A percentile compares a stretch with the other conserved stretches of the same genome.
Evolutionary conservation across 805 yeast species (phyloP).

Genomic region (Middelhovenomyces tepae): DNA sequence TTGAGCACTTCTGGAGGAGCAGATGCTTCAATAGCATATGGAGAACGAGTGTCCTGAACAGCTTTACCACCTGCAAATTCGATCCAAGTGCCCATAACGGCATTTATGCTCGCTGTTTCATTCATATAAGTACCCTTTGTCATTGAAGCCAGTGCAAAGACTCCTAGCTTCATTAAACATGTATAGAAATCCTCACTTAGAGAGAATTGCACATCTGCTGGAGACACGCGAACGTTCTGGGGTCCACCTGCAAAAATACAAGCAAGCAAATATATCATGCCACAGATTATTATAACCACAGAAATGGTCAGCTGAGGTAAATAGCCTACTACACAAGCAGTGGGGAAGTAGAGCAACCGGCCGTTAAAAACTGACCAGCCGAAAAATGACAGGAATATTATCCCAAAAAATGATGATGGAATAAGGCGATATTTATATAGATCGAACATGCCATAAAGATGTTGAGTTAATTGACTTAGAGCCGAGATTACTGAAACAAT

Average conservation of each 20-base stretch:
- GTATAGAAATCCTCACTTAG: constrained; percentile 59
- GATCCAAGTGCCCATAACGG: constrained; percentile 50
- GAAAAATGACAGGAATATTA: constrained; percentile 42
- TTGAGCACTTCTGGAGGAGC: too few relatives aligned
- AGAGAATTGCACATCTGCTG: constrained; percentile 25
- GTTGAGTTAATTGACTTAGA: constrained; percentile 51
- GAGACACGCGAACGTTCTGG: constrained; percentile 32
- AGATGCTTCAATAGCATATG: too few relatives aligned
- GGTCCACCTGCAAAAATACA: constrained; percentile 45
- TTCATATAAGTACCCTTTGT: constrained; percentile 57
- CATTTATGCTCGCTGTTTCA: constrained; percentile 41
- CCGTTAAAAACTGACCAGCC: constrained; percentile 34
- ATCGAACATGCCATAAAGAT: constrained; percentile 50
- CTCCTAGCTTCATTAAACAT: constrained; percentile 49
- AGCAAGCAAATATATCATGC: constrained; percentile 48
- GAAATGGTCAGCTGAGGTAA: constrained; percentile 57
- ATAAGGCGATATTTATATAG: constrained; percentile 48
- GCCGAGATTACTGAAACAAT: constrained; percentile 48
- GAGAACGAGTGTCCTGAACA: too few relatives aligned
- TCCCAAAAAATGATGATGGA: constrained; percentile 54
- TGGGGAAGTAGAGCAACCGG: constrained; percentile 41
- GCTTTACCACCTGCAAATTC: too few relatives aligned
- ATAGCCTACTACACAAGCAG: constrained; percentile 48
- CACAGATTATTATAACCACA: constrained; percentile 42
- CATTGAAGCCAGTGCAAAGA: constrained; percentile 57